Base-by-base conservation (phyloP, 257 asterid genomes). In the Primulina huaijiensis region DNA sequence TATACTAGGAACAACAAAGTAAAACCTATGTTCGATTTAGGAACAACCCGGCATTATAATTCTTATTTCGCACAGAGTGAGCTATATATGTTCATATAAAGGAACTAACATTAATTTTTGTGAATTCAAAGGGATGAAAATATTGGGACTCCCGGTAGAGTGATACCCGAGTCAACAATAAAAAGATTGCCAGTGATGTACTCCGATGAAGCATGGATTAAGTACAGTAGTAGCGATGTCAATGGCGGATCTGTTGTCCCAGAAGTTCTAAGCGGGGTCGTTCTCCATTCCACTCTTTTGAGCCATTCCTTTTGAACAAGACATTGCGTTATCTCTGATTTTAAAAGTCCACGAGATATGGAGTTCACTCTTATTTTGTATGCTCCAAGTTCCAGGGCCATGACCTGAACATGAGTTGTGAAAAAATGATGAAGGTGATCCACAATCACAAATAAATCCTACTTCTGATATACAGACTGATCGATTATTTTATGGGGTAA, bases 341-440 rank as follows among this genome's bases (percentile, higher is more conserved):
- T 74, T 30, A 83, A 83, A 46, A 83, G 56, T 27, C 80, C 81
- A 1, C 81, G 86, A 23, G 82, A 58, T 70, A 81, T 74, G 84
- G 84, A 76, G 76, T 83, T 83, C 69, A 78, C 79, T 67, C 82
- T 76, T 25, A 81, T 83, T 5, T n/a, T n/a, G n/a, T n/a, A n/a
- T n/a, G n/a, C n/a, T n/a, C n/a, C n/a, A n/a, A n/a, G n/a, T n/a
- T n/a, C n/a, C n/a, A n/a, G n/a, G n/a, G n/a, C n/a, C n/a, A n/a
- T n/a, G n/a, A n/a, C n/a, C n/a, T n/a, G n/a, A n/a, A n/a, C n/a
- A n/a, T n/a, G n/a, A n/a, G n/a, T n/a, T n/a, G n/a, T n/a, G n/a
- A n/a, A n/a, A n/a, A n/a, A n/a, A n/a, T n/a, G n/a, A n/a, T n/a
- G n/a, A n/a, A n/a, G n/a, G n/a, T n/a, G n/a, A n/a, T n/a, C n/a